Conservation (phyloP, 2,329 filamentous ascomycete genomes). For the Aureobasidium sp. region DNA sequence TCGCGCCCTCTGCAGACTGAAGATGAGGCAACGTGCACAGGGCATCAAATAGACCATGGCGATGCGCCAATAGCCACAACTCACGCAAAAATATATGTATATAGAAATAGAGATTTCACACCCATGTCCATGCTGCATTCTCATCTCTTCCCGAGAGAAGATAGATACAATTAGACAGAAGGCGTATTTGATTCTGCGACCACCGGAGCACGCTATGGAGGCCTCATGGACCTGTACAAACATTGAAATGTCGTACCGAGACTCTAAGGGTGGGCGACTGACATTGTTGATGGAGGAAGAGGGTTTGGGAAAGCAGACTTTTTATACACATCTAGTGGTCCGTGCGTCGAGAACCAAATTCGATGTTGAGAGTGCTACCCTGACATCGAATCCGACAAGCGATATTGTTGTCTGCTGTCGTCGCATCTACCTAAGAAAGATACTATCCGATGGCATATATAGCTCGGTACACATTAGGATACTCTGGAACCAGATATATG, state of each 20-base stretch:
- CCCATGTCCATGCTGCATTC: slow-evolving; percentile 37
- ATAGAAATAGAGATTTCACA: slow-evolving; percentile 31
- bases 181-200: slow-evolving; percentile 72
- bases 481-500: neutral
- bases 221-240: slow-evolving; percentile 79
- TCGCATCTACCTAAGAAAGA: neutral
- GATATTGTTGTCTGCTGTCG: neutral
- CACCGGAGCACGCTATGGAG: slow-evolving; percentile 94
- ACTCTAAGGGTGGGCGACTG: slow-evolving; percentile 94
- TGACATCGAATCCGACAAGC: neutral
- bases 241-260: slow-evolving; percentile 88
- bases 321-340: neutral
- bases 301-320: slow-evolving; percentile 25
- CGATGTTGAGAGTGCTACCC: neutral
- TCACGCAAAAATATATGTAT: neutral
- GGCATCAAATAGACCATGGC: slow-evolving; percentile 21
- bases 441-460: neutral
- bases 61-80: neutral
- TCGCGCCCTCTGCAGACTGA: slow-evolving; percentile 45
- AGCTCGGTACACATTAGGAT: neutral
- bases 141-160: slow-evolving; percentile 42
- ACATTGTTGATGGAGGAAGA: slow-evolving; percentile 60
- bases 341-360: neutral
- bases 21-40: slow-evolving; percentile 69
- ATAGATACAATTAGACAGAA: slow-evolving; percentile 51